Evolutionary conservation across 2,329 filamentous ascomycete species (phyloP), one percentile per base, ranked within the genome.

Genomic region (Gnomoniopsis sp.): DNA sequence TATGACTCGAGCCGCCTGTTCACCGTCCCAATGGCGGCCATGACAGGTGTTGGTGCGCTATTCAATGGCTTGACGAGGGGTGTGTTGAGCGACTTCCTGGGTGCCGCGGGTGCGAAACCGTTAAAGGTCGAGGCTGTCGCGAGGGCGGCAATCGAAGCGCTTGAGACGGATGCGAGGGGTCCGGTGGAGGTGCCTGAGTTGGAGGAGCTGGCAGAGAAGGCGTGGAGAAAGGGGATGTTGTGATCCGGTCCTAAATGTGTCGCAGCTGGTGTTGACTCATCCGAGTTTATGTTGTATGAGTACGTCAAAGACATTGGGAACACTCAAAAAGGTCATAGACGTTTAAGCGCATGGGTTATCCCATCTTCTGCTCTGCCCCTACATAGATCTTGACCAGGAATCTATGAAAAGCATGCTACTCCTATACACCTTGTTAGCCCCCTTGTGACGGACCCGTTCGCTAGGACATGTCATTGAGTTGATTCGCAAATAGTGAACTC

Each of bases 211-310:
- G 92, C 90, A 12, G 88, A 82, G 60, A 89, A 88, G 70, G 88
- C 86, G 3, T 98, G 95, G 95, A 88, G 95, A 70, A 92, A 89
- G 74, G 86, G 83, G 19, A 98, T 99, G 95, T 74, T 96, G 66
- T 97, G 74, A 81, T 43, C 41, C 30, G 7, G 19, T 6, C 4
- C 4, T 30, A 8, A 4, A 8, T 8, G 8, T 30, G 4, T 30
- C 4, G 26, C 26, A 30, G 26, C 26, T 30, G 4, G 26, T 30
- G 26, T 4, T 30, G 4, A 8, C 4, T 8, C 26, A 30, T 30
- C 8, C 26, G 26, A 30, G 26, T 30, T 4, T 30, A 30, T 30
- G 26, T 4, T 30, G 26, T 30, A 30, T 30, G 26, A 30, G 26
- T 30, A 30, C 8, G 26, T 30, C 4, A 30, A 30, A 4, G 4